Percentiles rank a stretch among this genome's conserved stretches.
phyloP scores from a whole-genome alignment of 2,329 filamentous ascomycete genomes.

The Metarhizium anisopliae region DNA sequence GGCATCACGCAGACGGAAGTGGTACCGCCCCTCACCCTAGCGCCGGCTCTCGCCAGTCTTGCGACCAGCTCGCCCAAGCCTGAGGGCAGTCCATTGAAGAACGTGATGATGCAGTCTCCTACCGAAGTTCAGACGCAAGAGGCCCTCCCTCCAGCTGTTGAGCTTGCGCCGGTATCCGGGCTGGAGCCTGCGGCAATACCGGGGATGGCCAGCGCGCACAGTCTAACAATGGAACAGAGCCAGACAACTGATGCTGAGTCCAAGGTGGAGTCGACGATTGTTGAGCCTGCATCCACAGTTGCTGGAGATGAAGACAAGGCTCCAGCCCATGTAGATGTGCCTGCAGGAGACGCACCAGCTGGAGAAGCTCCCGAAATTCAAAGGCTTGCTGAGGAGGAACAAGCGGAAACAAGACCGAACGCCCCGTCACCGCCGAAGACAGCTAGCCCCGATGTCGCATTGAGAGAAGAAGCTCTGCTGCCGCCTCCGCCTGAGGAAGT shows the following conservation, averaged over 20 bases:
- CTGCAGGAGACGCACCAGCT: not conserved
- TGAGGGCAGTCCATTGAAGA: conserved; percentile 45
- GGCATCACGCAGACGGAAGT: conserved; percentile 11
- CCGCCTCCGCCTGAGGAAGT: conserved; percentile 31
- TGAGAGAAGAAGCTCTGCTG: conserved; percentile 16
- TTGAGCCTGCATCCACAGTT: conserved; percentile 22
- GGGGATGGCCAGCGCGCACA: not conserved
- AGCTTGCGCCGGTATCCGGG: not conserved
- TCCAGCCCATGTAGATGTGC: conserved; percentile 17
- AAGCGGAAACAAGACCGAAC: not conserved
- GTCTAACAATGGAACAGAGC: not conserved
- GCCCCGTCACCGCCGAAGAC: not conserved
- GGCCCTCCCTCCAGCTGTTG: not conserved
- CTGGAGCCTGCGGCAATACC: conserved; percentile 4
- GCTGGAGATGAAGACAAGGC: conserved; percentile 20
- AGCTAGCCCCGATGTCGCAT: not conserved
- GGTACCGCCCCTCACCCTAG: conserved; percentile 18
- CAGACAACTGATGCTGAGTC: conserved; percentile 5
- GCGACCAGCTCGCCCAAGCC: conserved; percentile 22
- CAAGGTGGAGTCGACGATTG: conserved; percentile 15
- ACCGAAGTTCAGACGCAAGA: conserved; percentile 21
- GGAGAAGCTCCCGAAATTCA: conserved; percentile 5
- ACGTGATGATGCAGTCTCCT: conserved; percentile 39
- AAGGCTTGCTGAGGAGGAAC: not conserved
- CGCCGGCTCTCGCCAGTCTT: conserved; percentile 19